Evolutionary conservation across 2,329 filamentous ascomycete genomes (phyloP).

Genomic region (Trichoderma afroharzianum): DNA sequence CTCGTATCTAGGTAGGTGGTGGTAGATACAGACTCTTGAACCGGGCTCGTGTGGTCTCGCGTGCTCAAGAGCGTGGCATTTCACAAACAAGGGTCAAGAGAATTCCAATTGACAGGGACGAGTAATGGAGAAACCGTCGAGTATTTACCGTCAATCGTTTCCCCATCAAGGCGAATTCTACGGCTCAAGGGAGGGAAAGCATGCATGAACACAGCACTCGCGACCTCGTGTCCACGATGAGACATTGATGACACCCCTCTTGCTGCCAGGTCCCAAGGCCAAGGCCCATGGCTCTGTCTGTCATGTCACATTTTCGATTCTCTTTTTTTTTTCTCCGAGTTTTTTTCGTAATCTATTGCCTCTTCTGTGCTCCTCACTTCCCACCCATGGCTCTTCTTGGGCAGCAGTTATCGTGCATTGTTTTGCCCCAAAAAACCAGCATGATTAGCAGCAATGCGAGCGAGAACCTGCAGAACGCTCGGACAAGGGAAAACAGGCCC

Average conservation of each 20-base stretch:
- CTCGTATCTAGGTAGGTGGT: neutral
- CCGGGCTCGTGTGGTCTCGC: neutral
- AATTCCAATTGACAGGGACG: neutral
- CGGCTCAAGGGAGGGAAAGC: neutral
- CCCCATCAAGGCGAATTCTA: neutral
- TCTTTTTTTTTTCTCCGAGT: neutral
- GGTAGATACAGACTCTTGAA: neutral
- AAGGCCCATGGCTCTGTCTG: neutral
- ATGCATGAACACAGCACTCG: neutral
- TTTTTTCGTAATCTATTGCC: neutral
- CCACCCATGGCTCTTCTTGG: neutral
- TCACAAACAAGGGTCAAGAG: neutral
- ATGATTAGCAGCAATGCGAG: neutral
- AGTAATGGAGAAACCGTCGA: neutral
- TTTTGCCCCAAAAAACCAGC: neutral
- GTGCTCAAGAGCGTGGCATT: neutral
- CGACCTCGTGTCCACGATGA: neutral
- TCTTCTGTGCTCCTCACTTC: neutral
- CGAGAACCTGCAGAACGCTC: neutral
- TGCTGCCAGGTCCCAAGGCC: neutral
- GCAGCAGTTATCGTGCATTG: neutral
- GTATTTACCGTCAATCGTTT: conserved; percentile 1
- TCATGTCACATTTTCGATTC: neutral
- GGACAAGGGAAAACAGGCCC: neutral
- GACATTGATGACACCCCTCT: conserved; percentile 3